Conservation (phyloP, 2,329 filamentous ascomycete species). For the Aspergillus pseudoterreus region DNA sequence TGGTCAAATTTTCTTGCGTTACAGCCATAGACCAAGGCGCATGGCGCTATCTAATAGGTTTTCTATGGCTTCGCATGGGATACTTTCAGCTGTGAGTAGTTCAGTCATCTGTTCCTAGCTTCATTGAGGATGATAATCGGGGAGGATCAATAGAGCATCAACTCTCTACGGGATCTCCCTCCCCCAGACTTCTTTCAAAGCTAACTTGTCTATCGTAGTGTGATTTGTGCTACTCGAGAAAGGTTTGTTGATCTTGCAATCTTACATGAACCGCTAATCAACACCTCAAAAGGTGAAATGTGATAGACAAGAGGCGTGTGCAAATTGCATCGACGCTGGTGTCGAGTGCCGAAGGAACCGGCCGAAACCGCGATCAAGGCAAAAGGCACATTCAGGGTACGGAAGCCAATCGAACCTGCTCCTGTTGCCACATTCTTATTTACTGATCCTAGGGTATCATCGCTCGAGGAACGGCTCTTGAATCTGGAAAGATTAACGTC, state of each 20-base stretch:
- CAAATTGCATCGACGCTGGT: constrained; percentile 23
- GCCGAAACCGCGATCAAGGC: neutral
- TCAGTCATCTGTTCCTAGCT: too few species aligned
- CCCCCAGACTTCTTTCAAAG: neutral
- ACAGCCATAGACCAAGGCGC: too few species aligned
- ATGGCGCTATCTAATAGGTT: too few species aligned
- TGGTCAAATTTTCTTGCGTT: too few species aligned
- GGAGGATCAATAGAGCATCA: too few species aligned
- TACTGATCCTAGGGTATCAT: neutral
- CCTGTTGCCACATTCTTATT: too few species aligned
- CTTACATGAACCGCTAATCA: neutral
- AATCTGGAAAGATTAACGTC: neutral
- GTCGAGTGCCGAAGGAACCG: constrained; percentile 16
- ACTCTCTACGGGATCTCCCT: too few species aligned
- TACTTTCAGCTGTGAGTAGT: too few species aligned
- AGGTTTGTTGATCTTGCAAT: constrained; percentile 12
- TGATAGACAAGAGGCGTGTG: constrained; percentile 19
- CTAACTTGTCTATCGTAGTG: constrained; percentile 13
- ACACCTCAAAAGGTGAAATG: constrained; percentile 22
- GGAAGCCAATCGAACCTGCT: neutral
- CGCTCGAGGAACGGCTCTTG: neutral
- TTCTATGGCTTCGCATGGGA: too few species aligned
- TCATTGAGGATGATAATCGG: too few species aligned
- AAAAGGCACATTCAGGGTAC: constrained; percentile 8
- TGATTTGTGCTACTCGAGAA: constrained; percentile 24